These are phyloP conservation scores for Bretziella fagacearum DNA, from an alignment of 2,329 filamentous ascomycete genomes.

Conservation along the genomic window DNA sequence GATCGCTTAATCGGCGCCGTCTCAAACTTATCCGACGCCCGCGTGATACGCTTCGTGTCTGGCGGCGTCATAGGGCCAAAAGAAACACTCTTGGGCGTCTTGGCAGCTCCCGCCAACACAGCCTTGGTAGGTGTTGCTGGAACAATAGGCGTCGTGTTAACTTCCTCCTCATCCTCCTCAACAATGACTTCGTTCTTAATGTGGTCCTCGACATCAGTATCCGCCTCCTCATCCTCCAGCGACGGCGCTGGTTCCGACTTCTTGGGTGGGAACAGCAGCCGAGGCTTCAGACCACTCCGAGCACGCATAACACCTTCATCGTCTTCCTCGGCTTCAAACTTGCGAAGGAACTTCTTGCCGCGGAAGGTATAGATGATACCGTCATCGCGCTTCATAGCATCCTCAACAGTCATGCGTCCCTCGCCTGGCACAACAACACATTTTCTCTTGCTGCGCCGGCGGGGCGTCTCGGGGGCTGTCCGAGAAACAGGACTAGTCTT, in stretches of 20 bases:
- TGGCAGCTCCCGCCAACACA: not conserved
- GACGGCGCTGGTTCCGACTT: constrained; percentile 25
- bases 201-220: constrained; percentile 39
- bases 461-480: constrained; percentile 20
- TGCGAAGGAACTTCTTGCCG: constrained; percentile 62
- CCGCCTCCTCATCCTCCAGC: constrained; percentile 41
- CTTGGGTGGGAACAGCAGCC: constrained; percentile 48
- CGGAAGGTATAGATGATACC: constrained; percentile 65
- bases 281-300: constrained; percentile 53
- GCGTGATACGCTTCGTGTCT: constrained; percentile 41
- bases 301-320: constrained; percentile 28
- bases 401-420: constrained; percentile 41
- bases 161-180: constrained; percentile 17
- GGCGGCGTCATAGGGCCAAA: constrained; percentile 45
- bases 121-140: constrained; percentile 25
- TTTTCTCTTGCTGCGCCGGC: constrained; percentile 38
- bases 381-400: constrained; percentile 47
- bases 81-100: constrained; percentile 38
- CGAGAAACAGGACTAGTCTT: constrained; percentile 20
- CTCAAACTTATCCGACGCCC: constrained; percentile 33
- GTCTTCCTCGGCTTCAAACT: constrained; percentile 34
- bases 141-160: constrained; percentile 12
- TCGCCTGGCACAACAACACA: constrained; percentile 39
- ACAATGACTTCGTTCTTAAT: constrained; percentile 20
- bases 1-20: constrained; percentile 40